Evolutionary conservation across 2,329 filamentous ascomycete species (phyloP), one percentile per base, ranked within the genome.

Genomic region (Talaromyces sp.): DNA sequence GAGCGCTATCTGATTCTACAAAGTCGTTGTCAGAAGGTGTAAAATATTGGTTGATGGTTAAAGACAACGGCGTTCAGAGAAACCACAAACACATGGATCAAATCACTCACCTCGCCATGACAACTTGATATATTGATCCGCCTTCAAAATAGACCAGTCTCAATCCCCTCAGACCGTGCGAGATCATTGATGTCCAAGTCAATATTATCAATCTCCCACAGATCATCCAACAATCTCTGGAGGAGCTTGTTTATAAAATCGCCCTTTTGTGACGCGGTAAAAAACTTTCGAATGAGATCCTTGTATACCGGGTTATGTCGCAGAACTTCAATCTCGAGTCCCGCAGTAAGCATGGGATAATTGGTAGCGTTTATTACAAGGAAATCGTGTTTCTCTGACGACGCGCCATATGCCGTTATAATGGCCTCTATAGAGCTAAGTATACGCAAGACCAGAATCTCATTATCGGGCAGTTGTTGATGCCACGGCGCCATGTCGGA

Each of bases 401-500:
- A 66, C 1, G 28, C 31, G 6, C 63, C 35, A 8, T 63, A 69
- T 1, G 64, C 68, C 12, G 68, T 65, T 33, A 67, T 66, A 9
- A 73, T 63, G 28, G 71, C 69, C 58, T 72, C 71, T 40, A 3
- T 71, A 48, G 23, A 68, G 12, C 69, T 69, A 18, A 73, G 50
- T 2, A 72, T 66, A 1, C 70, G 68, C 18, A 57, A 25, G 6
- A 71, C 67, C 3, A 73, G 56, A 2, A 69, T 42, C 0, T 48
- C 64, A 18, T n/a, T 40, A 40, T n/a, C n/a, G 6, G 9, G 64
- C 65, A 25, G 66, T 55, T 25, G 65, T 64, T 31, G 14, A 16
- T 60, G 63, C 23, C 54, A 31, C 37, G 44, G 14, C 3, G 16
- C 14, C 39, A 18, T 40, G 6, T 40, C 39, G 12, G 39, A 6